Evolutionary conservation across 2,329 filamentous ascomycete genomes (phyloP).

Genomic region (Rutstroemia sp.): DNA sequence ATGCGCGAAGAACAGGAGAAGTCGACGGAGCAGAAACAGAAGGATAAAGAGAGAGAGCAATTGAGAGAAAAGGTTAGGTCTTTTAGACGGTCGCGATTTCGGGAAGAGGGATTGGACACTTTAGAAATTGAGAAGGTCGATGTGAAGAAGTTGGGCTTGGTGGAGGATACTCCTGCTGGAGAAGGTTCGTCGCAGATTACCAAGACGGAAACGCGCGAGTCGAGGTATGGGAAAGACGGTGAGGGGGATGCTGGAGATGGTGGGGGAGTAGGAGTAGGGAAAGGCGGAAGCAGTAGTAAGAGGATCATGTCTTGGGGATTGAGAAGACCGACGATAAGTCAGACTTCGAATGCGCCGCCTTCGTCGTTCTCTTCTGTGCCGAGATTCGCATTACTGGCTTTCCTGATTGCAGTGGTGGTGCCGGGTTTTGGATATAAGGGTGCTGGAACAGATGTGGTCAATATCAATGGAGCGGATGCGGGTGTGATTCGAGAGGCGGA

Average conservation of each 20-base stretch:
- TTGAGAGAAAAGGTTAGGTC: neutral
- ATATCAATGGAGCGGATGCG: conserved; percentile 39
- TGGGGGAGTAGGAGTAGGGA: conserved; percentile 3
- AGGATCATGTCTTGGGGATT: neutral
- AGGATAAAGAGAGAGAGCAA: neutral
- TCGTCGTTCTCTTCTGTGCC: conserved; percentile 35
- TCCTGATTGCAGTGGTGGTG: conserved; percentile 44
- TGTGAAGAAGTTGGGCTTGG: neutral
- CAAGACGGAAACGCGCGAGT: neutral
- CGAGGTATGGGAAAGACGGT: neutral
- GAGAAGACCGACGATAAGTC: conserved; percentile 35
- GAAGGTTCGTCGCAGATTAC: neutral
- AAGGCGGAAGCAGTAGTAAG: neutral
- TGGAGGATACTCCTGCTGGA: neutral
- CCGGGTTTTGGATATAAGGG: conserved; percentile 35
- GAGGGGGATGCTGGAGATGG: neutral
- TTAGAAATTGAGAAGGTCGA: conserved; percentile 9
- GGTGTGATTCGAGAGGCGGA: conserved; percentile 34
- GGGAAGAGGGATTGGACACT: conserved; percentile 26
- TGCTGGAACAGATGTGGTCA: conserved; percentile 35
- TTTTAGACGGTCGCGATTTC: conserved; percentile 8
- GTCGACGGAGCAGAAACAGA: neutral
- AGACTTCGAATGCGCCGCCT: conserved; percentile 37
- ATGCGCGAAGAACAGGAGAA: neutral
- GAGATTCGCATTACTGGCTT: conserved; percentile 39